These are phyloP conservation scores for Rhodotorula graminis DNA, from an alignment of 768 basidiomycete species.

Conservation along the genomic window DNA sequence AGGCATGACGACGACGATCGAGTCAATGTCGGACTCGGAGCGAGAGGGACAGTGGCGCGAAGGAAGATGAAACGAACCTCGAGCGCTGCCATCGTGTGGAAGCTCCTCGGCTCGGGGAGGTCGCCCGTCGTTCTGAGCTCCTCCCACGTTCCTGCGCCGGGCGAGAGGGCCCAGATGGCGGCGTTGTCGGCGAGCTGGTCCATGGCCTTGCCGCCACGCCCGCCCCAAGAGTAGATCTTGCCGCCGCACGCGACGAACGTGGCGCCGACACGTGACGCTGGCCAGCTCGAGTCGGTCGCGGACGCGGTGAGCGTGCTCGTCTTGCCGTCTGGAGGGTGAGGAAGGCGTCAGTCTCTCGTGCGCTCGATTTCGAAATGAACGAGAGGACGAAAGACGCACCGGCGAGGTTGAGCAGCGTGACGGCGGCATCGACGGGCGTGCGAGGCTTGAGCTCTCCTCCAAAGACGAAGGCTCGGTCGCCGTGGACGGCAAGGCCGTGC, in stretches of 20 bases:
- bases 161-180: slow-evolving; percentile 44
- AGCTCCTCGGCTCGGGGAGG: slow-evolving; percentile 48
- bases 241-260: slow-evolving; percentile 32
- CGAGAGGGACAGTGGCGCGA: too few species aligned
- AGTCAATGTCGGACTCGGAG: too few species aligned
- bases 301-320: not conserved
- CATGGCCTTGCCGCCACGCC: slow-evolving; percentile 51
- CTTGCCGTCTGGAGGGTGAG: not conserved
- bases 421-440: slow-evolving; percentile 48
- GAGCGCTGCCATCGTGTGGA: slow-evolving; percentile 42
- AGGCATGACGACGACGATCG: not conserved
- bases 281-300: slow-evolving; percentile 32
- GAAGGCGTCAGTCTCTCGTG: not conserved
- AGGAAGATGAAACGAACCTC: slow-evolving; percentile 8
- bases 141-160: slow-evolving; percentile 45
- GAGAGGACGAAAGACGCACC: slow-evolving; percentile 6
- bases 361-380: not conserved
- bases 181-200: slow-evolving; percentile 46
- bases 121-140: slow-evolving; percentile 44
- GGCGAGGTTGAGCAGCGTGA: slow-evolving; percentile 36
- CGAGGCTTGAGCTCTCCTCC: slow-evolving; percentile 53
- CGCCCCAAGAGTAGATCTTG: slow-evolving; percentile 52
- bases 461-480: slow-evolving; percentile 48
- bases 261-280: slow-evolving; percentile 44
- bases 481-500: slow-evolving; percentile 48